Conservation (phyloP, 371 early-diverging fungal species). For the Mucor saturninus region DNA sequence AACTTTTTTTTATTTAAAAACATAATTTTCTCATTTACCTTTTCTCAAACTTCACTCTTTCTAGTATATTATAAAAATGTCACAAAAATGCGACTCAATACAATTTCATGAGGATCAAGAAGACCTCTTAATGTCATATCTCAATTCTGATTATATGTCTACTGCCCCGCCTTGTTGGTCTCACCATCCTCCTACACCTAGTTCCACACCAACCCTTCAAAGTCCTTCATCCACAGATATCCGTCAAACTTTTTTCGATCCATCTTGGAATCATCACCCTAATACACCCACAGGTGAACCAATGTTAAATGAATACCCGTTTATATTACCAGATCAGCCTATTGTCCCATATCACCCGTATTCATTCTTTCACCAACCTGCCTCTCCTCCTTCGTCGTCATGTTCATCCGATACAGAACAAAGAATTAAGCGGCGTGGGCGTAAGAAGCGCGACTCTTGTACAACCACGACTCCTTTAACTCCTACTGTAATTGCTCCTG, state of each 20-base stretch:
- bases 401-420: conserved; percentile 28
- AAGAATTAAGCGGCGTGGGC: conserved; percentile 29
- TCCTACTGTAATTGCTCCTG: conserved; percentile 26
- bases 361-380: conserved; percentile 9
- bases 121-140: conserved; percentile 41
- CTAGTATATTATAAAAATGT: neutral
- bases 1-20: conserved; percentile 7
- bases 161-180: conserved; percentile 9
- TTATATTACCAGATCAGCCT: neutral
- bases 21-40: neutral
- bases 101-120: conserved; percentile 37
- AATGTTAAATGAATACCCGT: neutral
- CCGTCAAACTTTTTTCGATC: neutral
- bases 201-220: conserved; percentile 3
- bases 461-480: conserved; percentile 3
- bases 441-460: conserved; percentile 29
- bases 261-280: conserved; percentile 1
- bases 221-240: conserved; percentile 2
- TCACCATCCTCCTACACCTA: neutral
- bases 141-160: conserved; percentile 38
- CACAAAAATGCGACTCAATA: conserved; percentile 11
- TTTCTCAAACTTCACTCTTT: neutral
- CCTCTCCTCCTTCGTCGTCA: conserved; percentile 14
- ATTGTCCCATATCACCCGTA: neutral
- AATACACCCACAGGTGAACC: neutral